phyloP scores from a whole-genome alignment of 176 grass and related monocot genomes.

The Puya raimondii region DNA sequence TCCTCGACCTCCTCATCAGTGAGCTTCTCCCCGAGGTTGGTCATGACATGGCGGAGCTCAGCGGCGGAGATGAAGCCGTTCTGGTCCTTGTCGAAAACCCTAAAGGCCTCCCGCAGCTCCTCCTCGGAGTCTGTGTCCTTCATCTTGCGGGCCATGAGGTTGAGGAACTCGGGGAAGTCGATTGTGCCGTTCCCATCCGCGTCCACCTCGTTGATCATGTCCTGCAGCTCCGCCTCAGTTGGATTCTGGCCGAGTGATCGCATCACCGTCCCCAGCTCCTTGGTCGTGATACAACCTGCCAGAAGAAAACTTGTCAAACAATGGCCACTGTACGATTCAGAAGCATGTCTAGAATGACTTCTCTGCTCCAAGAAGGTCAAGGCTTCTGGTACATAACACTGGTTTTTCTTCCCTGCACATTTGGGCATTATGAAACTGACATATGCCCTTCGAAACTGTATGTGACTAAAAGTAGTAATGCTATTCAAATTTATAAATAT shows the following conservation, averaged over 20 bases:
- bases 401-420: no score
- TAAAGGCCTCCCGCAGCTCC: slow-evolving; percentile 68
- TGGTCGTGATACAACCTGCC: slow-evolving; percentile 61
- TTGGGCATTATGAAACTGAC: no score
- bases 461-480: no score
- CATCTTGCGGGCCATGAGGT: slow-evolving; percentile 70
- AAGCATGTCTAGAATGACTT: neutral
- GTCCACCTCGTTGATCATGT: slow-evolving; percentile 73
- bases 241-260: slow-evolving; percentile 65
- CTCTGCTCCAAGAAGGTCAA: no score
- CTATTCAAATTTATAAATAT: no score
- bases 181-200: slow-evolving; percentile 69
- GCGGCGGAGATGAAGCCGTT: slow-evolving; percentile 71
- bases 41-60: slow-evolving; percentile 75
- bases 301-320: neutral
- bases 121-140: slow-evolving; percentile 67
- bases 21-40: slow-evolving; percentile 65
- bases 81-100: slow-evolving; percentile 68
- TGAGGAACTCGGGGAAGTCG: slow-evolving; percentile 66
- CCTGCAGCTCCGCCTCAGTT: slow-evolving; percentile 64
- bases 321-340: neutral
- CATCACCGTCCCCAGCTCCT: slow-evolving; percentile 71
- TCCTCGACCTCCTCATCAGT: slow-evolving; percentile 58
- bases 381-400: no score
- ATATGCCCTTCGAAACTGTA: no score